Base-by-base conservation (phyloP, 106 monocot species). In the Acanthochlamys bracteata region DNA sequence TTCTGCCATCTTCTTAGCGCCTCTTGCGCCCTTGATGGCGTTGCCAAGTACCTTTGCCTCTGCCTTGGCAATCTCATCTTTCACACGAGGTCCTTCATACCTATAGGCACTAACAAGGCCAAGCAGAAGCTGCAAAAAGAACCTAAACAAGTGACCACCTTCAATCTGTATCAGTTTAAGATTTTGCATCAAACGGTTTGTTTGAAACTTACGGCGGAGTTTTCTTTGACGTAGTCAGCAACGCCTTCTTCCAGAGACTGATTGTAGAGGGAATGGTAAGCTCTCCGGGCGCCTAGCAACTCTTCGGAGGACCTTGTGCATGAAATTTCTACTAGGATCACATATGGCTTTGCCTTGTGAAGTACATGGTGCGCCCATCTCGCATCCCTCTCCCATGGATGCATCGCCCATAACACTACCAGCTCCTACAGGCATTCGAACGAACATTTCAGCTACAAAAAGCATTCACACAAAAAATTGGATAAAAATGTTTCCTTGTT, bases 331-430 rank as follows among this genome's bases (percentile, higher is more conserved):
- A 89, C 67, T n/a, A 89, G 71, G 64, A 89, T 64, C 55, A 59
- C 26, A 24, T 59, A 69, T 4, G 88, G 83, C 23, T 75, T 59
- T 22, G 53, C 71, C 69, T 83, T 72, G 65, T 77, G 77, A 39
- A 88, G 59, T 41, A 75, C 88, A 49, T 80, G 72, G 78, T 88
- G 80, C n/a, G 77, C 71, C 80, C 65, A 80, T 0, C 80, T 74
- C 12, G 88, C 88, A 57, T 88, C 88, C 46, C 88, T 76, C 47
- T 88, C 83, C 77, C 75, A 83, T 55, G 88, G 88, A 72, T 88
- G 88, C 83, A 80, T 88, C 11, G 80, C 73, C 77, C 80, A 77
- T 26, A 80, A 62, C 42, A 88, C 56, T 62, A 73, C 66, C 7
- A 71, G 17, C 67, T 80, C 77, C 87, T 88, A 43, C 40, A 55